Evolutionary conservation across 2,329 filamentous ascomycete genomes (phyloP), one percentile per base, ranked within the genome.

Genomic region (Hypoxylon sp.): DNA sequence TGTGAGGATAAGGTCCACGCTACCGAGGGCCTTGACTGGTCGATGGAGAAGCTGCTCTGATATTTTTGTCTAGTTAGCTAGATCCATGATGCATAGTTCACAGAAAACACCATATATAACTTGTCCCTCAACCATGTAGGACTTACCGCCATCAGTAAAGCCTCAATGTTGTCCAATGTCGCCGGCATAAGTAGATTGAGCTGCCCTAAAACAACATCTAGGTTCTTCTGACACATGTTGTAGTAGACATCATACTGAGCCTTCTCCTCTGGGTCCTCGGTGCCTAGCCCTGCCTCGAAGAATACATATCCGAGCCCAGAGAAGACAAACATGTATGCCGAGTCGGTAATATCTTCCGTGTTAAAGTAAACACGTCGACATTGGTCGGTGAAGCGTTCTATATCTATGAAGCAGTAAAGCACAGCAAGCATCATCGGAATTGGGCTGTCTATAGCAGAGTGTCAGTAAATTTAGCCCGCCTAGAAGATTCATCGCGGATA

Each of bases 351-450:
- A 34, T 79, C 76, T 4, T 82, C 78, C 0, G 77, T 77, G 9
- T 73, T 71, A 43, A 82, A 82, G 57, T 81, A 82, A 2, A 73
- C 57, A 5, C 67, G 66, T n/a, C 73, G 75, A 55, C 80, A 83
- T 4, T 77, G 69, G 38, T 76, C 74, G 3, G 73, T 71, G 54
- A 83, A 81, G 47, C 79, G 74, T 7, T 75, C 73, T 13, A 81
- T 64, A 34, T 75, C 75, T 13, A 78, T 71, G 44, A 82, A 77
- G 31, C 71, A 73, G 52, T 77, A 79, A 36, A 79, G 71, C 15
- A 80, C 73, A 2, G 75, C 73, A 58, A 81, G 79, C 55, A 80
- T 75, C 13, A 74, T 71, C 0, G 78, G 77, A 0, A 76, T 61
- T 4, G 67, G 76, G 0, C 69, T 69, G 34, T 73, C 78, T 78